Evolutionary conservation across 768 basidiomycete genomes (phyloP).

Genomic region (Agrocybe praecox): DNA sequence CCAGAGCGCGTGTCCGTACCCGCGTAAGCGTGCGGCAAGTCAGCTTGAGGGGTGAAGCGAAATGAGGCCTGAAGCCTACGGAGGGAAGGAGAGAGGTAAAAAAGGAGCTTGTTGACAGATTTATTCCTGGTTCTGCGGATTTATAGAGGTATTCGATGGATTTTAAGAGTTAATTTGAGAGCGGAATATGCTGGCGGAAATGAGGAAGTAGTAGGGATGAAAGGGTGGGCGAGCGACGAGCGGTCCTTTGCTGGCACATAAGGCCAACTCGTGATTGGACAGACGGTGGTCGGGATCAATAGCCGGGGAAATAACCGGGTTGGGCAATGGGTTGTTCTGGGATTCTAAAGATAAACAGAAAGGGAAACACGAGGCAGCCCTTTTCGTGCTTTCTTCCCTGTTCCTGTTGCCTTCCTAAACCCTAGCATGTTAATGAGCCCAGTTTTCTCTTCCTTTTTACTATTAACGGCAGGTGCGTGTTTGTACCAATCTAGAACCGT

Average conservation of each 20-base stretch:
- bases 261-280: not conserved
- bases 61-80: not conserved
- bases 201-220: not conserved
- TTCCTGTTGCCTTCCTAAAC: not conserved
- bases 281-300: not conserved
- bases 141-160: not conserved
- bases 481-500: slow-evolving; percentile 20
- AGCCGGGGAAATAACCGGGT: not conserved
- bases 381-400: slow-evolving; percentile 24
- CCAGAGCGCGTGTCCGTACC: not conserved
- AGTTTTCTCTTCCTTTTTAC: slow-evolving; percentile 30
- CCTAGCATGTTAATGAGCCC: slow-evolving; percentile 16
- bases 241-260: not conserved
- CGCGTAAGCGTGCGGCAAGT: not conserved
- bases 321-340: not conserved
- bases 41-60: not conserved
- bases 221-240: not conserved
- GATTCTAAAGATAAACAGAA: not conserved
- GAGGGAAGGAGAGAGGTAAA: not conserved
- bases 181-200: not conserved
- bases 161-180: not conserved
- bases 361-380: slow-evolving; percentile 41
- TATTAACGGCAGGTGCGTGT: slow-evolving; percentile 30
- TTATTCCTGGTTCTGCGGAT: not conserved
- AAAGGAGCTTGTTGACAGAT: not conserved